These are phyloP conservation scores for Apiosordaria backusii DNA, from an alignment of 495 filamentous ascomycete species.

Conservation along the genomic window DNA sequence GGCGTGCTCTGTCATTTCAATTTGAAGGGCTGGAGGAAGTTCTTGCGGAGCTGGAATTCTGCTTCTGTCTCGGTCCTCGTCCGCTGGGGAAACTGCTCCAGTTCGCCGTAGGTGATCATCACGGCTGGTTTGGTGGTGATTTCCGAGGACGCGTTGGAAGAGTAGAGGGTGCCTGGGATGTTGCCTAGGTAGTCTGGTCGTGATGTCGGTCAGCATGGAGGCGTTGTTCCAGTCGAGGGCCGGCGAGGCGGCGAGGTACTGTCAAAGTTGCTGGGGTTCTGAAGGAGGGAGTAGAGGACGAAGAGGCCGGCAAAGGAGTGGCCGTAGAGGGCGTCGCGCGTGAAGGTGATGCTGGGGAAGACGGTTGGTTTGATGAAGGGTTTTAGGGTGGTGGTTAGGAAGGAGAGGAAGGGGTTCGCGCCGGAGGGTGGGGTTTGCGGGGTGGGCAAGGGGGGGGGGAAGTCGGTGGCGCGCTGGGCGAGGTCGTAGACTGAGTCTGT, in stretches of 20 bases:
- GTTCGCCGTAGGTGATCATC: constrained; percentile 15
- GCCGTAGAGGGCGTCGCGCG: constrained; percentile 6
- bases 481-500: constrained; percentile 12
- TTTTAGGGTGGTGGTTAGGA: background rate
- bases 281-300: constrained; percentile 1
- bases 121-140: constrained; percentile 10
- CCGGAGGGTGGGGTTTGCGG: constrained; percentile 1
- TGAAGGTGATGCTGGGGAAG: constrained; percentile 4
- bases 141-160: background rate
- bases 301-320: constrained; percentile 15
- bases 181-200: background rate
- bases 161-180: background rate
- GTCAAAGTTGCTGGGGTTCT: background rate
- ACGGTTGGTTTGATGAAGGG: background rate
- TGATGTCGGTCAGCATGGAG: constrained; percentile 4
- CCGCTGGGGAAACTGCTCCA: constrained; percentile 21
- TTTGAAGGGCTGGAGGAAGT: background rate
- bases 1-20: constrained; percentile 18
- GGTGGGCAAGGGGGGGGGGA: background rate
- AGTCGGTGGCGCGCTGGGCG: constrained; percentile 9
- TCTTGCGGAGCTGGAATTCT: constrained; percentile 15
- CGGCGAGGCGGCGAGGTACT: constrained; percentile 1
- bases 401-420: background rate
- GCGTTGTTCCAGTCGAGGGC: constrained; percentile 9
- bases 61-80: constrained; percentile 20